Evolutionary conservation across 768 basidiomycete species (phyloP), one percentile per base, ranked within the genome.

Genomic region (Xerocomus potaroensis): DNA sequence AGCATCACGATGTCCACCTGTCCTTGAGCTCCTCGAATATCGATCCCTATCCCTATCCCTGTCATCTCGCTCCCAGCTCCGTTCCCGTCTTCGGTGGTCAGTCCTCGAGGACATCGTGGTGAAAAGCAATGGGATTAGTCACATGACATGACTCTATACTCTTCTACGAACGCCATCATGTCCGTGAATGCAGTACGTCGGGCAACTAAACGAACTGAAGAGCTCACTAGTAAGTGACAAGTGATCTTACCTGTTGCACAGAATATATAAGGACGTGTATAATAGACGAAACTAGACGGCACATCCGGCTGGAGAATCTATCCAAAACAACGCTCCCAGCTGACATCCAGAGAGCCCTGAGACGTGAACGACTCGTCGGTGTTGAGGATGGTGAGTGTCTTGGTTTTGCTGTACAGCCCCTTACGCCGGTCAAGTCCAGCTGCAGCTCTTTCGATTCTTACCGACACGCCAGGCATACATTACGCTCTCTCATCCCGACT

Each of bases 381-480:
- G 68, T 82, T 24, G 62, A 69, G 7, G 67, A 79, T 43, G 56
- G 65, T 68, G 43, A 52, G 60, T 41, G 16, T 9, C 12, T 31
- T 14, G 21, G 9, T 44, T 24, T 15, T 42, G 4, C 8, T 12
- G 43, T 30, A 44, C 36, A 10, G 8, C 18, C 31, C 44, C 59
- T 61, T 49, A 56, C 24, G 6, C 41, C 12, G 11, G 29, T 14
- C 41, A 22, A 87, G 86, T 82, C 21, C 69, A 75, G 16, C 57
- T 87, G 23, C 70, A 81, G 43, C 86, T 90, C 55, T 54, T 71
- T 31, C 74, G 74, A 42, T 85, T 86, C 64, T 58, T 66, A 19
- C 82, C 84, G 7, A 79, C 78, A 2, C 78, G 80, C 24, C 65
- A 67, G 18, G 87, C 84, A 7, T 68, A 76, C 53, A 62, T 91